phyloP scores from a whole-genome alignment of 768 basidiomycete species.

The Russula vinacea region DNA sequence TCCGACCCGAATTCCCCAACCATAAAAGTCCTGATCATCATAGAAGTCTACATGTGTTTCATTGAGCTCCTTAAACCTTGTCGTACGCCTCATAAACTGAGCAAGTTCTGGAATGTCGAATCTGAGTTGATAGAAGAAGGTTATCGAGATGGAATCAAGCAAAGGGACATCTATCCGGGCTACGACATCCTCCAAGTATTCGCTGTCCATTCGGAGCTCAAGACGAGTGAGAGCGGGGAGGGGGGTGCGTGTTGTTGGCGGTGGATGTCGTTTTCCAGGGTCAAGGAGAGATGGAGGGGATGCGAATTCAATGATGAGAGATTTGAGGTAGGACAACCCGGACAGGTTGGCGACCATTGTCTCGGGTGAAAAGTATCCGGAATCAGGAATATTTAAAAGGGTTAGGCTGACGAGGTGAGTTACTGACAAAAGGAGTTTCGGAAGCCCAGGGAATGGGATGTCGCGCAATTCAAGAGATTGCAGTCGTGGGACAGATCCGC shows the following conservation, averaged over 20 bases:
- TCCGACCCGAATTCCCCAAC: neutral
- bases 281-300: neutral
- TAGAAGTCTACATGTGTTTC: neutral
- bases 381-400: neutral
- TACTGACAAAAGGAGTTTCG: neutral
- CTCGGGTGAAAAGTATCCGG: neutral
- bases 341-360: neutral
- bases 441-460: neutral
- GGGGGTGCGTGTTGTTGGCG: neutral
- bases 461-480: neutral
- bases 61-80: neutral
- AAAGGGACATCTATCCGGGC: neutral
- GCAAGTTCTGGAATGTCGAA: neutral
- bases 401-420: neutral
- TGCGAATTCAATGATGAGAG: neutral
- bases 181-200: neutral
- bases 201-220: neutral
- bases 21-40: too few relatives aligned
- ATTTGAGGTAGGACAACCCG: neutral
- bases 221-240: neutral
- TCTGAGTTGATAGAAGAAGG: neutral
- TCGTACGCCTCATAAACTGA: neutral
- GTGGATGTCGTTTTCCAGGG: neutral
- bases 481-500: neutral
- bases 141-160: neutral